These are phyloP conservation scores for Coemansia sp. DNA, from an alignment of 192 early-diverging fungal species.

Conservation along the genomic window DNA sequence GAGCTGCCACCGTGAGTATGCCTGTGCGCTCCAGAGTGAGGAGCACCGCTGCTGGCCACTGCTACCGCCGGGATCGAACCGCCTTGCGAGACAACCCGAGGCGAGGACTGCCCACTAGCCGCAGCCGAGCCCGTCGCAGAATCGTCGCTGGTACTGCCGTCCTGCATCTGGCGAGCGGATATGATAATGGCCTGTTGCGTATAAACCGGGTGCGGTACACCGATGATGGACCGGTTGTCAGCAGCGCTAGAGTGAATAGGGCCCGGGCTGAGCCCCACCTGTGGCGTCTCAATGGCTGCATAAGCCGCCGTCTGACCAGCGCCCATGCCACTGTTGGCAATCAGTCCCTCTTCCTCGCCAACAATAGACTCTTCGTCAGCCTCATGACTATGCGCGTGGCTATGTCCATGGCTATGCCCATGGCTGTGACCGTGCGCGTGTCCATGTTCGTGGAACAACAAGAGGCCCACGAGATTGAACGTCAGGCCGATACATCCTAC, in stretches of 20 bases:
- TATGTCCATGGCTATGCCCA: constrained; percentile 42
- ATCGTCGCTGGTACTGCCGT: constrained; percentile 17
- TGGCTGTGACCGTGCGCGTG: constrained; percentile 65
- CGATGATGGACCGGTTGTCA: constrained; percentile 56
- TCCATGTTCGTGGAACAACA: constrained; percentile 78
- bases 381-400: constrained; percentile 23
- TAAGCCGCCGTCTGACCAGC: constrained; percentile 10
- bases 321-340: constrained; percentile 9
- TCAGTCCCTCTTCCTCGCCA: constrained; percentile 39
- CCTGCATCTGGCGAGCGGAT: constrained; percentile 51
- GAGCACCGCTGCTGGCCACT: constrained; percentile 10
- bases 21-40: not conserved
- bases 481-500: constrained; percentile 78
- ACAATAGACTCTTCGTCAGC: constrained; percentile 44
- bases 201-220: constrained; percentile 58
- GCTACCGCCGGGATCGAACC: constrained; percentile 10
- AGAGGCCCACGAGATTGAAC: constrained; percentile 79
- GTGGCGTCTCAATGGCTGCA: constrained; percentile 25
- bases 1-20: not conserved
- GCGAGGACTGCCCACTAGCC: constrained; percentile 24
- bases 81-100: constrained; percentile 11
- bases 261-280: not conserved
- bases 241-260: constrained; percentile 32
- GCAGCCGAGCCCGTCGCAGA: constrained; percentile 6
- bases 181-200: constrained; percentile 58